Percentiles rank a stretch among this genome's conserved stretches.
Evolutionary conservation across 1,139 yeast genomes (phyloP).

Genomic region (Taphrina flavorubra): DNA sequence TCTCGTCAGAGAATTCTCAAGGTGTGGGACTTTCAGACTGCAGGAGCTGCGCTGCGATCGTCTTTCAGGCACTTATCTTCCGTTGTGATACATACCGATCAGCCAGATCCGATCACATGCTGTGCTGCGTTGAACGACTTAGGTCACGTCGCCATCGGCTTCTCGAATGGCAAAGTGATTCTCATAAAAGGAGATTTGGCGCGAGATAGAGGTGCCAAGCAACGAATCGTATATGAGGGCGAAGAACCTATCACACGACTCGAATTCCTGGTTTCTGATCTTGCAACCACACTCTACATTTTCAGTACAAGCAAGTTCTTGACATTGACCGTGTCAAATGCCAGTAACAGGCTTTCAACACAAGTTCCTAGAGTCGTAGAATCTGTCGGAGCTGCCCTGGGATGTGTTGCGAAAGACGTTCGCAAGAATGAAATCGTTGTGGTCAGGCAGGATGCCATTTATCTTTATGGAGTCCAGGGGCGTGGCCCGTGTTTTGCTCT

Average conservation of each 20-base stretch:
- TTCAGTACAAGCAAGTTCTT: slow-evolving; percentile 73
- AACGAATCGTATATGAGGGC: slow-evolving; percentile 73
- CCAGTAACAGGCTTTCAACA: slow-evolving; percentile 72
- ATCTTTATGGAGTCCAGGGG: slow-evolving; percentile 62
- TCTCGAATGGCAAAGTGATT: slow-evolving; percentile 83
- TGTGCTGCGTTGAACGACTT: slow-evolving; percentile 17
- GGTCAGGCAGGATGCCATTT: slow-evolving; percentile 60
- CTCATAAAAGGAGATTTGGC: slow-evolving; percentile 84
- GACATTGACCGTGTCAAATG: slow-evolving; percentile 74
- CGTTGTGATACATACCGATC: slow-evolving; percentile 13
- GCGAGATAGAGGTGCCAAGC: slow-evolving; percentile 89
- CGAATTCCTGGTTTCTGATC: slow-evolving; percentile 57
- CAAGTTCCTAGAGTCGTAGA: slow-evolving; percentile 70
- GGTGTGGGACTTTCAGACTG: slow-evolving; percentile 20
- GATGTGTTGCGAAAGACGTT: slow-evolving; percentile 63
- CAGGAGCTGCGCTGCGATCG: not conserved
- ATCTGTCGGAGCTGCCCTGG: slow-evolving; percentile 70
- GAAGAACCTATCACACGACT: slow-evolving; percentile 83
- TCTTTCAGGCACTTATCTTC: slow-evolving; percentile 17
- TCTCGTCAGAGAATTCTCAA: slow-evolving; percentile 28
- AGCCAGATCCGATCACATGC: slow-evolving; percentile 36
- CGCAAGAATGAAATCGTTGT: slow-evolving; percentile 58
- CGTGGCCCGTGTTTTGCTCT: slow-evolving; percentile 65
- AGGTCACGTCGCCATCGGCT: slow-evolving; percentile 73
- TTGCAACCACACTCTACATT: slow-evolving; percentile 57